These are phyloP conservation scores for Calonectria hawksworthii DNA, from an alignment of 2,329 filamentous ascomycete species.

Conservation along the genomic window DNA sequence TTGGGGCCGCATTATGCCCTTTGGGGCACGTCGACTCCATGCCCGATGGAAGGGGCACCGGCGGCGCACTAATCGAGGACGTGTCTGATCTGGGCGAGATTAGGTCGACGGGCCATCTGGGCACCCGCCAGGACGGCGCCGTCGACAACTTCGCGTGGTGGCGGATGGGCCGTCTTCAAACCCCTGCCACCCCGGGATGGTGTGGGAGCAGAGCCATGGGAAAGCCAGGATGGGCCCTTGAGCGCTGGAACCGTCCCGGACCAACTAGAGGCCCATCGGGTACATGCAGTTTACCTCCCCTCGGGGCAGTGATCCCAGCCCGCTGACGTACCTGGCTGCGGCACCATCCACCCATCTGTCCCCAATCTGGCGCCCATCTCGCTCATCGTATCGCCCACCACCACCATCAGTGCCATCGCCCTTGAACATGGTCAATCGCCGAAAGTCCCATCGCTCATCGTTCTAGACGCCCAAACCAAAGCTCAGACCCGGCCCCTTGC, in stretches of 20 bases:
- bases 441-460: slow-evolving; percentile 23
- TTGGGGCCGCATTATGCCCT: slow-evolving; percentile 10
- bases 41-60: slow-evolving; percentile 27
- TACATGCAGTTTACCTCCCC: slow-evolving; percentile 28
- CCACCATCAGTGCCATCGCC: slow-evolving; percentile 31
- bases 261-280: slow-evolving; percentile 16
- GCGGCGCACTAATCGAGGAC: slow-evolving; percentile 45
- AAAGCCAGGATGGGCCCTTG: slow-evolving; percentile 19
- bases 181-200: slow-evolving; percentile 37
- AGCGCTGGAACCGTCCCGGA: slow-evolving; percentile 19
- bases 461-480: slow-evolving; percentile 22
- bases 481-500: slow-evolving; percentile 16
- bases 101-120: slow-evolving; percentile 45
- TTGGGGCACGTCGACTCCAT: slow-evolving; percentile 24
- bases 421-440: slow-evolving; percentile 17
- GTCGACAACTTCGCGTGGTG: slow-evolving; percentile 44
- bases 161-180: slow-evolving; percentile 36
- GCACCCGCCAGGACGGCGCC: slow-evolving; percentile 43
- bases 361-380: slow-evolving; percentile 43
- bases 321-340: slow-evolving; percentile 46
- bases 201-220: slow-evolving; percentile 19
- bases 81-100: slow-evolving; percentile 48
- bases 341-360: slow-evolving; percentile 42
- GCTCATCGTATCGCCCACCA: slow-evolving; percentile 40
- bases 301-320: slow-evolving; percentile 33